Percentiles rank a stretch among this genome's conserved stretches.
These are phyloP conservation scores for Moniliella sp. DNA, from an alignment of 1,284 basidiomycete genomes.

Conservation along the genomic window DNA sequence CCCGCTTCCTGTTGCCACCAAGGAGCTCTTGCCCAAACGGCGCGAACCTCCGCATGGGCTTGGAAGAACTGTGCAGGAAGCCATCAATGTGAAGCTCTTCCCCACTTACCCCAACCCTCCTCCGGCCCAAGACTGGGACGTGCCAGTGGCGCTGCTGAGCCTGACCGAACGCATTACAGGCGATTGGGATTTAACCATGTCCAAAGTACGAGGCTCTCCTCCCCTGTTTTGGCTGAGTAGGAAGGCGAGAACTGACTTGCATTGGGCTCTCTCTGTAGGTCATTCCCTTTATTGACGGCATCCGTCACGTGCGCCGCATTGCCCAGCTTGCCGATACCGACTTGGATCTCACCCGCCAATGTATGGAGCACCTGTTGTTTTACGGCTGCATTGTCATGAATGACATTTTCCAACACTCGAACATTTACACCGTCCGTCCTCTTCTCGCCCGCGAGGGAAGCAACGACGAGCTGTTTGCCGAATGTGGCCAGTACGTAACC, in stretches of 20 bases:
- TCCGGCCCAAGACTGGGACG: constrained; percentile 60
- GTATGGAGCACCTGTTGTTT: constrained; percentile 77
- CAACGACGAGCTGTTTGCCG: constrained; percentile 56
- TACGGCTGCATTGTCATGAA: constrained; percentile 88
- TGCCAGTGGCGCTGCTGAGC: constrained; percentile 71
- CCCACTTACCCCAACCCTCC: constrained; percentile 88
- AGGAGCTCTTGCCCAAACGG: too few relatives aligned
- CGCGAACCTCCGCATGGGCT: constrained; percentile 23
- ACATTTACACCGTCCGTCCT: constrained; percentile 76
- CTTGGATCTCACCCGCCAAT: constrained; percentile 56
- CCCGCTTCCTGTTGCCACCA: too few relatives aligned
- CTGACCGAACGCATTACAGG: constrained; percentile 57
- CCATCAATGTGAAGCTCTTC: constrained; percentile 55
- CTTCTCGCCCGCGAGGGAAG: constrained; percentile 63
- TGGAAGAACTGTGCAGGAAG: constrained; percentile 29
- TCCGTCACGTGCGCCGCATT: constrained; percentile 72
- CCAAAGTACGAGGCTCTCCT: constrained; percentile 47
- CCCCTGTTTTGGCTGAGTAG: too few relatives aligned
- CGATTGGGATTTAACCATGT: constrained; percentile 90
- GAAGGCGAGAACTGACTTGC: too few relatives aligned
- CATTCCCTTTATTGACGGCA: constrained; percentile 56
- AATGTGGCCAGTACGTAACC: constrained; percentile 73
- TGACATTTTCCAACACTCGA: constrained; percentile 74
- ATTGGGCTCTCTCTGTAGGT: constrained; percentile 1
- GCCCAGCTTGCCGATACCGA: constrained; percentile 80